Percentiles rank a stretch among this genome's conserved stretches.
These are phyloP conservation scores for Keithomyces neogunnii DNA, from an alignment of 2,329 filamentous ascomycete species.

Conservation along the genomic window DNA sequence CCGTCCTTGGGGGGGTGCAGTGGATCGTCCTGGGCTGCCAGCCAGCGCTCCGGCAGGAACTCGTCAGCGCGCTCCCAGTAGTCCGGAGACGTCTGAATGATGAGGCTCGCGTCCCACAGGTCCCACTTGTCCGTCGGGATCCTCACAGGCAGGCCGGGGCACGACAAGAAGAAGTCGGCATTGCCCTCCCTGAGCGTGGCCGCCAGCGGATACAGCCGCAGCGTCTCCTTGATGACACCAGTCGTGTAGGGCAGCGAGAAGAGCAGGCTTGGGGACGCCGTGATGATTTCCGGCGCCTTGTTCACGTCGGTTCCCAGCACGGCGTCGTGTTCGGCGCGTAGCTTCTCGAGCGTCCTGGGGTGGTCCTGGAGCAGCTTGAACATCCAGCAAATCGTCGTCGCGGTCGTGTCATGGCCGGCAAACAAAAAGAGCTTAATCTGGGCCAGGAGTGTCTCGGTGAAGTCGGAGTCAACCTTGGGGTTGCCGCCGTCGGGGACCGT, in stretches of 20 bases:
- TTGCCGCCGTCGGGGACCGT: not conserved
- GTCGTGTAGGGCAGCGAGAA: not conserved
- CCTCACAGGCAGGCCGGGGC: not conserved
- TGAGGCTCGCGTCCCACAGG: not conserved
- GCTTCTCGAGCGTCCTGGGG: not conserved
- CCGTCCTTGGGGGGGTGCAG: not conserved
- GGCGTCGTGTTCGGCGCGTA: conserved; percentile 1
- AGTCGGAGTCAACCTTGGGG: not conserved
- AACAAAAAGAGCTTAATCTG: conserved; percentile 1
- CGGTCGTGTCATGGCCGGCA: conserved; percentile 2
- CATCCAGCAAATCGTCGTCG: conserved; percentile 3
- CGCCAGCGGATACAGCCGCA: too few species aligned
- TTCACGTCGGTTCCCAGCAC: not conserved
- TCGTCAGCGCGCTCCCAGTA: not conserved
- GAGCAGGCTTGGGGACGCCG: not conserved
- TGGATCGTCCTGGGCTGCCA: not conserved
- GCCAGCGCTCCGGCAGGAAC: not conserved
- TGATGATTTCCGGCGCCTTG: not conserved
- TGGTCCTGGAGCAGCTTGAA: conserved; percentile 4
- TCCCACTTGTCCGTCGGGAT: not conserved
- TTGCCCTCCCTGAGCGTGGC: not conserved
- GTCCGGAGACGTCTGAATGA: not conserved
- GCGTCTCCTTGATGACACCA: not conserved
- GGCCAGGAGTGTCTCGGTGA: not conserved
- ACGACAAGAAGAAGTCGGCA: not conserved